Evolutionary conservation across 2,329 filamentous ascomycete genomes (phyloP).

Genomic region (Setomelanomma holmii): DNA sequence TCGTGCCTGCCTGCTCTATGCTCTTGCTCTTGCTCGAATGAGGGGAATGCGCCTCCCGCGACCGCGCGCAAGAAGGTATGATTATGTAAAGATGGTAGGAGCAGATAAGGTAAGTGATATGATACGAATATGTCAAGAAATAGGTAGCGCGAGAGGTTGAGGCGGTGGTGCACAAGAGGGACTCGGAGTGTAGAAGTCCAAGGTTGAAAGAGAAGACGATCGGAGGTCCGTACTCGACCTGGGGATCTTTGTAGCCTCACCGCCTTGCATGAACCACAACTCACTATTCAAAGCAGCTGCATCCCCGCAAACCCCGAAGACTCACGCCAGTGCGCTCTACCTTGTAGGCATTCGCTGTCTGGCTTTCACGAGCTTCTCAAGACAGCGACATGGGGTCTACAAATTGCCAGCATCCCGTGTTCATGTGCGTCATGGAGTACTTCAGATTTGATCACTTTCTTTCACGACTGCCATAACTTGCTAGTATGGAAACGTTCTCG

Average conservation of each 20-base stretch:
- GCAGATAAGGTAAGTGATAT: not conserved
- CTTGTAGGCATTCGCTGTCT: no score
- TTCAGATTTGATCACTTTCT: no score
- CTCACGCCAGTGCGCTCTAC: no score
- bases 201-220: not conserved
- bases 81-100: not conserved
- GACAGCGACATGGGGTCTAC: no score
- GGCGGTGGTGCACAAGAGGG: not conserved
- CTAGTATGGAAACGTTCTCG: no score
- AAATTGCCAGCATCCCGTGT: no score
- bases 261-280: not conserved
- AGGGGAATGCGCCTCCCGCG: conserved; percentile 1
- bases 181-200: not conserved
- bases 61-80: conserved; percentile 1
- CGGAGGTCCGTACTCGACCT: not conserved
- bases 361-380: no score
- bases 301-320: no score
- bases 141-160: not conserved
- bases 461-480: no score
- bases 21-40: conserved; percentile 6
- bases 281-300: no score
- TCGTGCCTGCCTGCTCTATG: conserved; percentile 8
- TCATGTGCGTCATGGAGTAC: no score
- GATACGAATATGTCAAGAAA: not conserved
- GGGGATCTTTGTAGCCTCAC: not conserved